phyloP scores from a whole-genome alignment of 2,329 filamentous ascomycete species.

The Colletotrichum truncatum region DNA sequence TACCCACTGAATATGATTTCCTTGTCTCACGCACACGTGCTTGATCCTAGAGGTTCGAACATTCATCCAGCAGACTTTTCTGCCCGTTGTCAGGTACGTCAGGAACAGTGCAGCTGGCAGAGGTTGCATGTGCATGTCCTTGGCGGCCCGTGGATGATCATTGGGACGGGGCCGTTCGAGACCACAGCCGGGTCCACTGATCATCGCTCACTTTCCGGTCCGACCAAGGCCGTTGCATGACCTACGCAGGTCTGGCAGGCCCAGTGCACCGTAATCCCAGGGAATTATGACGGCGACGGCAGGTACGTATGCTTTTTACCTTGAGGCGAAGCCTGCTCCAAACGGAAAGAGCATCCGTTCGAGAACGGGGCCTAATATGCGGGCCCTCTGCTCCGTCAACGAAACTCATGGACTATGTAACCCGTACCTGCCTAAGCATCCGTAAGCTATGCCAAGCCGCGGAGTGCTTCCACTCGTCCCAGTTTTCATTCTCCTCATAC shows the following conservation, averaged over 20 bases:
- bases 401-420: no score
- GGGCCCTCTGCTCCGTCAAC: slow-evolving; percentile 4
- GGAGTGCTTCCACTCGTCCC: background rate
- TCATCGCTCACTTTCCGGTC: slow-evolving; percentile 13
- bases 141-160: slow-evolving; percentile 23
- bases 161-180: slow-evolving; percentile 22
- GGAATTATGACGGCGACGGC: background rate
- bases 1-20: background rate
- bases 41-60: background rate
- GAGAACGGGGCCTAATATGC: background rate
- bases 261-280: background rate
- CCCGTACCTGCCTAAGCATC: no score
- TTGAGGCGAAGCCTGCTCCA: background rate
- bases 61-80: background rate
- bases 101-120: background rate
- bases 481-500: background rate
- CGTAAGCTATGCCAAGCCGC: no score
- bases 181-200: slow-evolving; percentile 18
- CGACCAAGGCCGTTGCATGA: background rate
- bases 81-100: background rate
- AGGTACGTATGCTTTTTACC: background rate
- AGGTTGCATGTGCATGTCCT: slow-evolving; percentile 20
- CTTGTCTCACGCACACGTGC: slow-evolving; percentile 7
- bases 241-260: background rate
- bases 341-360: slow-evolving; percentile 14